Base-by-base conservation (phyloP, 2,329 filamentous ascomycete species). In the Aspergillus tanneri region DNA sequence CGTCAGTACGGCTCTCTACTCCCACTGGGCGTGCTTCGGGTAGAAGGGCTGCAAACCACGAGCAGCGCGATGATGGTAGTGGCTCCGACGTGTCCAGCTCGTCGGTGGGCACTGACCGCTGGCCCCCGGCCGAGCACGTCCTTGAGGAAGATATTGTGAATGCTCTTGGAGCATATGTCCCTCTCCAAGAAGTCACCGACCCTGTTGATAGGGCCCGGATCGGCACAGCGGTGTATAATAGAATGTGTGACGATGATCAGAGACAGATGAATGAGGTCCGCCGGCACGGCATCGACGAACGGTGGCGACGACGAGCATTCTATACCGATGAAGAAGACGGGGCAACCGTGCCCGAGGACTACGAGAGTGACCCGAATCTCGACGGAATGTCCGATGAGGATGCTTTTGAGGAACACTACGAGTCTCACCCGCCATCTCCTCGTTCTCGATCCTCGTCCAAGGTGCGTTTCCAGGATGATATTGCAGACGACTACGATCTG, bases 301-400 rank as follows among this genome's bases (percentile, higher is more conserved):
- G 88, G 41, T 93, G 88, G 88, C 81, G 81, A 59, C 79, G 87
- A 49, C 79, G 89, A 37, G 82, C 85, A 30, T 95, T 93, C 59
- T 95, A 93, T 60, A 79, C 90, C 0, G 89, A 95, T 49, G 86
- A 90, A 67, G 90, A 95, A 71, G 89, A 95, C 66, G 89, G 89
- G 2, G 79, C 81, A 8, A 65, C 69, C n/a, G 75, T 81, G 2
- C 86, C 86, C 0, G 74, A 79, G 5, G 83, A 81, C 21, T 90
- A 85, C 45, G 60, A 67, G 25, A 68, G 67, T 32, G 69, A 73
- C n/a, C 66, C 71, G 5, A 64, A 64, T 41, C 64, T 67, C 23
- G 58, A 70, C 34, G 62, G 65, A 14, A 57, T 63, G 75, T 74
- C 78, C 18, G 76, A 80, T 4, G 77, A 81, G 11, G 78, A 86